Evolutionary conservation across 2,329 filamentous ascomycete genomes (phyloP).

Genomic region (Hansfordia pulvinata): DNA sequence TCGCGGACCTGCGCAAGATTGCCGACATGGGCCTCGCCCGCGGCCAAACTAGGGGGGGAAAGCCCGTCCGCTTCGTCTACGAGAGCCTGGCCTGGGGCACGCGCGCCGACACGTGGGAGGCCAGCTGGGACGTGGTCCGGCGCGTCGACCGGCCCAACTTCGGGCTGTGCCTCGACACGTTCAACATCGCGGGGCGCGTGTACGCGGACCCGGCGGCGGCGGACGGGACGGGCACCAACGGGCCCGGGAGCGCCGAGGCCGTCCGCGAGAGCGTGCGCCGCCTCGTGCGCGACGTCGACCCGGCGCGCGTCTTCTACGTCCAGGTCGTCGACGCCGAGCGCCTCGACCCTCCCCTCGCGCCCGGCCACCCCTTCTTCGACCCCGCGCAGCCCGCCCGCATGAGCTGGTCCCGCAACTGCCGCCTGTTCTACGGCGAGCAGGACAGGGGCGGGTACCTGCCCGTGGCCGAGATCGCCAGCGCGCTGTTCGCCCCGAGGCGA

Average conservation of each 20-base stretch:
- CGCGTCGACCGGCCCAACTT: constrained; percentile 57
- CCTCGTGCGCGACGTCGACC: constrained; percentile 41
- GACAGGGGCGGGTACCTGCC: constrained; percentile 55
- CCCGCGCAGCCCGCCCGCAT: constrained; percentile 48
- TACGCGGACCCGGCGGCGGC: constrained; percentile 52
- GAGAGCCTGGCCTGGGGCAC: constrained; percentile 65
- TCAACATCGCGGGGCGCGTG: constrained; percentile 60
- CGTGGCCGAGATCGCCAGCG: constrained; percentile 42
- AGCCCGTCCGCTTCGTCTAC: constrained; percentile 55
- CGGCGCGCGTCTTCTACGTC: constrained; percentile 57
- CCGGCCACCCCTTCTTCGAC: constrained; percentile 44
- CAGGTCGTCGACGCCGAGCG: constrained; percentile 65
- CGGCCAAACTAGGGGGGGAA: too few relatives aligned
- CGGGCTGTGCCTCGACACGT: constrained; percentile 64
- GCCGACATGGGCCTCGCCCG: constrained; percentile 53
- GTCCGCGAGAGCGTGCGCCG: constrained; percentile 39
- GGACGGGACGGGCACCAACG: constrained; percentile 33
- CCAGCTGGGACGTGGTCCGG: constrained; percentile 53
- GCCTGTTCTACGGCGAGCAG: constrained; percentile 55
- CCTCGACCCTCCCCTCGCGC: constrained; percentile 39
- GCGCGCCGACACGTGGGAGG: constrained; percentile 57
- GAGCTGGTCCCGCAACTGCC: constrained; percentile 68
- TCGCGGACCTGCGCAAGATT: constrained; percentile 46
- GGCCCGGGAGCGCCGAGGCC: constrained; percentile 42
- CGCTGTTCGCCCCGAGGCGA: constrained; percentile 50